phyloP scores from a whole-genome alignment of 345 rosid species.

The Cardiospermum halicacabum region DNA sequence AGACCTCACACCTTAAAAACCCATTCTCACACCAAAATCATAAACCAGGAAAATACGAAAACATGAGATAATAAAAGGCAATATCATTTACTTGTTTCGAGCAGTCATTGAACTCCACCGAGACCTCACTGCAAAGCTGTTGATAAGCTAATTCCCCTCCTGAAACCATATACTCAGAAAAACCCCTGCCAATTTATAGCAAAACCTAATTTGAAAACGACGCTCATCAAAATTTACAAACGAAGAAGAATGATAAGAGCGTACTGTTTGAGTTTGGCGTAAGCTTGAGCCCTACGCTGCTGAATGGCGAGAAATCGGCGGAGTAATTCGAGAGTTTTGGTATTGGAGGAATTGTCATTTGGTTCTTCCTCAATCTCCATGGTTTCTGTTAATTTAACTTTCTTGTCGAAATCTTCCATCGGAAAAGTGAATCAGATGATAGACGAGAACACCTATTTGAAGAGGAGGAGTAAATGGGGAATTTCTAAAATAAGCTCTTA shows the following conservation, averaged over 20 bases:
- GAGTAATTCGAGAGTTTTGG: constrained; percentile 45
- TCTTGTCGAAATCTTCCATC: constrained; percentile 73
- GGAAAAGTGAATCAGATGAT: too few relatives aligned
- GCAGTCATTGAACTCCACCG: constrained; percentile 76
- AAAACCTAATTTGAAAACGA: background rate
- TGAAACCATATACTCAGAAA: constrained; percentile 64
- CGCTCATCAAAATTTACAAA: background rate
- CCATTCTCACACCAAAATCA: background rate
- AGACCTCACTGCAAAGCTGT: constrained; percentile 73
- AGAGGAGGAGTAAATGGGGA: too few relatives aligned
- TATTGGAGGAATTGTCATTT: constrained; percentile 20
- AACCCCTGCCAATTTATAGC: constrained; percentile 45
- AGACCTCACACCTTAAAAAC: constrained; percentile 2
- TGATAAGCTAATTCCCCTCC: constrained; percentile 77
- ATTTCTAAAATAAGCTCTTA: too few relatives aligned
- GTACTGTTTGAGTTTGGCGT: constrained; percentile 71
- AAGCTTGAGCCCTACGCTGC: constrained; percentile 86
- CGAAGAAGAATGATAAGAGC: background rate
- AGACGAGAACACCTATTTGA: too few relatives aligned
- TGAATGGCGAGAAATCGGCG: constrained; percentile 63
- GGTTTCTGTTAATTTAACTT: constrained; percentile 47
- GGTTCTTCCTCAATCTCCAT: constrained; percentile 23
- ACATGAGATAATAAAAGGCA: too few relatives aligned
- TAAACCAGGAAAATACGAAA: background rate
- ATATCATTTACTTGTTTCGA: constrained; percentile 62